Conservation (phyloP, 148 eudicot genomes). For the Chenopodium album region DNA sequence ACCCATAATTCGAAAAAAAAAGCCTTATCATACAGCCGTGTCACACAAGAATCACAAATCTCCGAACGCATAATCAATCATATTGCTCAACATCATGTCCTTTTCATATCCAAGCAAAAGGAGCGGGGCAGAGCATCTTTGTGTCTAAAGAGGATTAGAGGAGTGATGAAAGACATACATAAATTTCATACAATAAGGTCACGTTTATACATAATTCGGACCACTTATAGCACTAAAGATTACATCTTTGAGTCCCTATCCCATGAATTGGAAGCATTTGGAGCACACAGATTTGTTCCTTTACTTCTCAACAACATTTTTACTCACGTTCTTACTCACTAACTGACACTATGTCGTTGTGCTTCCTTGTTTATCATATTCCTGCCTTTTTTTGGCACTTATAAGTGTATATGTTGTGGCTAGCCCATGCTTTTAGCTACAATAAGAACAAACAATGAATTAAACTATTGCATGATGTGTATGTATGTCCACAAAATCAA, state of each 20-base stretch:
- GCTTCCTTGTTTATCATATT: background rate
- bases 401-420: background rate
- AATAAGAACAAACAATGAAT: background rate
- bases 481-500: too few relatives aligned
- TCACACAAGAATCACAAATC: background rate
- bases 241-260: background rate
- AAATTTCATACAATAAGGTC: background rate
- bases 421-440: background rate
- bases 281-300: background rate
- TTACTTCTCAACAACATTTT: background rate
- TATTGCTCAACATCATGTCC: background rate
- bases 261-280: background rate
- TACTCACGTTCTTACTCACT: background rate
- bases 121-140: background rate
- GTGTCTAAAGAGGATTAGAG: background rate
- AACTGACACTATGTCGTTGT: background rate
- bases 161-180: background rate
- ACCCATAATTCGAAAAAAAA: background rate
- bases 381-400: background rate
- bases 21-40: background rate
- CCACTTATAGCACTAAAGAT: slow-evolving; percentile 1
- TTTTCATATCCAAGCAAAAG: background rate
- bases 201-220: background rate
- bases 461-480: background rate
- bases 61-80: background rate